A percentile compares a stretch with the other conserved stretches of the same genome.
Conservation (phyloP, 306 rosid species). For the Canavalia gladiata region DNA sequence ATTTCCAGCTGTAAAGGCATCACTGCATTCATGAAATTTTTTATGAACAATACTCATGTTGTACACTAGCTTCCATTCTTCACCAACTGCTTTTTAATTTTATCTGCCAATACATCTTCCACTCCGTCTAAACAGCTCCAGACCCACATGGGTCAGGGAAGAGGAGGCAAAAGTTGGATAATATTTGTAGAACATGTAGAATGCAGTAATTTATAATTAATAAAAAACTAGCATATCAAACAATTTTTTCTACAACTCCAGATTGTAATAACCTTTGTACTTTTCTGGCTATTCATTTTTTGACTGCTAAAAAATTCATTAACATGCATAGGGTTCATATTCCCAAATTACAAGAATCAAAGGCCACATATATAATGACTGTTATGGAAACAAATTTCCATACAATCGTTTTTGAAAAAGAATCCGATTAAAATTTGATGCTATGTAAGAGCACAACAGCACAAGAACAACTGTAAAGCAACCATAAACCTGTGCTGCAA, state of each 20-base stretch:
- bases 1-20: constrained; percentile 36
- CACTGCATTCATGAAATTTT: not conserved
- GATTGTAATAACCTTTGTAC: not conserved
- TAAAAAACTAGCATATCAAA: constrained; percentile 8
- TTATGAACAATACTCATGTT: constrained; percentile 24
- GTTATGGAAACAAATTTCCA: constrained; percentile 12
- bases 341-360: not conserved
- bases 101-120: constrained; percentile 2
- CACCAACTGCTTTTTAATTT: not conserved
- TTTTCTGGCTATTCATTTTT: not conserved
- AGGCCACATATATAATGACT: not conserved
- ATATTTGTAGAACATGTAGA: constrained; percentile 12
- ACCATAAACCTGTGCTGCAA: constrained; percentile 16
- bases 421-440: constrained; percentile 5
- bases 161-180: not conserved
- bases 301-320: not conserved
- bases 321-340: not conserved
- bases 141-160: not conserved
- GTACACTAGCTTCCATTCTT: not conserved
- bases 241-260: constrained; percentile 11
- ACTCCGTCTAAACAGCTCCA: not conserved
- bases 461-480: constrained; percentile 9
- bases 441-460: not conserved
- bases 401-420: not conserved
- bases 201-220: not conserved